Base-by-base conservation (phyloP, 1,284 basidiomycete genomes). In the Moesziomyces antarcticus region DNA sequence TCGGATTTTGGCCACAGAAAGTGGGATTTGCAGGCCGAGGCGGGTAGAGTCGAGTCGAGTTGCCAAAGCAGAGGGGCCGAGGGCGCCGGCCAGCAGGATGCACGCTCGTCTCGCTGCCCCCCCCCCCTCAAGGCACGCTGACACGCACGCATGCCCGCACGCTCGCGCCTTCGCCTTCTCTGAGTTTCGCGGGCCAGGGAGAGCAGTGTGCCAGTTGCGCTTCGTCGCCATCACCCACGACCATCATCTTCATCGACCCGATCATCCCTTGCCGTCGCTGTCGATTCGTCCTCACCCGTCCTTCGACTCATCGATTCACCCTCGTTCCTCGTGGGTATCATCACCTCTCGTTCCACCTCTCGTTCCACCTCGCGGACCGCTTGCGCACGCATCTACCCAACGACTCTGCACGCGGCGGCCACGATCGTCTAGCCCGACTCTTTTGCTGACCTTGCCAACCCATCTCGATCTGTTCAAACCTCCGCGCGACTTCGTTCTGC, bases 391-490 rank as follows among this genome's bases (percentile, higher is more conserved):
- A 33, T 33, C 37, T 18, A 40, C 37, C 37, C 37, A 7, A 40
- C 41, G 35, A 16, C 10, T 30, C 27, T 25, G 33, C 44, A 25
- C 37, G 18, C 25, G 40, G 16, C 37, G 20, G 35, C 10, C n/a
- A 14, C 18, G 44, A 24, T 5, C 49, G 33, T 41, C 49, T 37
- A 30, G 27, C 41, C 37, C 42, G 24, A 52, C n/a, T 22, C 25
- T 62, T 44, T 58, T 63, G 56, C 66, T 69, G 46, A 69, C 55
- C 56, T 41, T 21, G 24, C 18, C 46, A 54, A 41, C 11, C 21
- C 14, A 18, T 22, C 24, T 21, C 6, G 8, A 24, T 43, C 30
- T n/a, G 9, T 14, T 48, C 21, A 37, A 37, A 20, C 22, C 9
- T n/a, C 33, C 24, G 25, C 44, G 11, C 24, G n/a, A 5, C 11